Evolutionary conservation across 2,329 filamentous ascomycete species (phyloP), one percentile per base, ranked within the genome.

Genomic region (Eutypa lata): DNA sequence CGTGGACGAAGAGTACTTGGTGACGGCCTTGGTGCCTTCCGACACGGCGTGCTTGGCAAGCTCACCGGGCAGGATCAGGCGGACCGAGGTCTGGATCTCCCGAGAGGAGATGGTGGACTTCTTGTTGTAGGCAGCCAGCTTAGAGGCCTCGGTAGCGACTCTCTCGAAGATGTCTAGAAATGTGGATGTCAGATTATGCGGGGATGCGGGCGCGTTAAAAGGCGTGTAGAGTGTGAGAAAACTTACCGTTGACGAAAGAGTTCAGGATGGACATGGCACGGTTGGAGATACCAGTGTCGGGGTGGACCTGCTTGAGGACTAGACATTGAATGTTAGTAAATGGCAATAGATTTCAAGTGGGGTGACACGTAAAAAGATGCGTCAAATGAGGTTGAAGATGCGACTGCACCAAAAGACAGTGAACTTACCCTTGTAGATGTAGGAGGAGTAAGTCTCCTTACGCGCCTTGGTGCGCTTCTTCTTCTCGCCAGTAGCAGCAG

Each of bases 381-480:
- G 42, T 16, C 11, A 24, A 5, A 11, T 24, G 42, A 14, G 11
- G 22, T 3, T 13, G 14, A 45, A 31, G 26, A 31, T 5, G 6
- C 26, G 10, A 31, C 10, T 10, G 26, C 26, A 10, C 10, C 26
- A 5, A 31, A 31, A 31, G 26, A 10, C 5, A 6, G 26, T 10
- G 26, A 31, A 72, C 84, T 76, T 73, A 97, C 93, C 94, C 84
- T 97, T 99, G 90, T 97, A 99, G 80, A 99, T 99, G 86, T 99
- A 99, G 52, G 91, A 95, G 66, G 90, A 95, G 84, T 99, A 99
- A n/a, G 94, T 99, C 85, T 99, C 94, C 89, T 97, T 97, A 80
- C 94, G 88, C 65, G 92, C 90, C 92, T 99, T 99, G 82, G 91
- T 96, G 73, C 94, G 91, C 92, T 97, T 99, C 90, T 99, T 99